A percentile compares a stretch with the other conserved stretches of the same genome.
These are phyloP conservation scores for Tardiomyces digboiensis DNA, from an alignment of 1,139 yeast genomes.

Conservation along the genomic window DNA sequence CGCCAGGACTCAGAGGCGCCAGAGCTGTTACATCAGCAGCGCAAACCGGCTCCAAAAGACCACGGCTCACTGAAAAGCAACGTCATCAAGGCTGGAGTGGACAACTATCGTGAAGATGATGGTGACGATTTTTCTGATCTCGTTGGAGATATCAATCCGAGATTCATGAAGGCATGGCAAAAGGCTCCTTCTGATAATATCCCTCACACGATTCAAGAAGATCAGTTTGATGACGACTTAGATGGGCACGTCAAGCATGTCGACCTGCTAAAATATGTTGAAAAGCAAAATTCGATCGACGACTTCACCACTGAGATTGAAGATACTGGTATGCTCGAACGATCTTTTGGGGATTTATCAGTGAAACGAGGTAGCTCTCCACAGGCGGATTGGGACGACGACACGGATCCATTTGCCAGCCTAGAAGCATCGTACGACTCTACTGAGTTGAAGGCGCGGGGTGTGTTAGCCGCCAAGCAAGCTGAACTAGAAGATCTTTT, in stretches of 20 bases:
- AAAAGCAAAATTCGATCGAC: neutral
- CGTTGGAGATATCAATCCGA: slow-evolving; percentile 16
- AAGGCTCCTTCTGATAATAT: neutral
- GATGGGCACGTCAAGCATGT: neutral
- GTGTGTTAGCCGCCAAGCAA: slow-evolving; percentile 11
- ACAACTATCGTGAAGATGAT: slow-evolving; percentile 9
- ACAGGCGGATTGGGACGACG: slow-evolving; percentile 2
- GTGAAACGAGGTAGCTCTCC: slow-evolving; percentile 1
- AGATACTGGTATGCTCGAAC: neutral
- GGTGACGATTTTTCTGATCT: slow-evolving; percentile 20
- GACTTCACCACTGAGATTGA: neutral
- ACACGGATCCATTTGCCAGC: slow-evolving; percentile 21
- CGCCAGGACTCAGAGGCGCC: too few relatives aligned
- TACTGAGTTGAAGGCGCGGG: slow-evolving; percentile 16
- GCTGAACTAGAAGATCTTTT: neutral
- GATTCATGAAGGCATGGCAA: neutral
- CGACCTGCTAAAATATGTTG: neutral
- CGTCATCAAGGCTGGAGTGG: neutral
- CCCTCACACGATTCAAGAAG: neutral
- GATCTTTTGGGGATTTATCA: slow-evolving; percentile 1
- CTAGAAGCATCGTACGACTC: slow-evolving; percentile 14
- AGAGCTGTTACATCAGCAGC: too few relatives aligned
- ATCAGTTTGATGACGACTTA: neutral
- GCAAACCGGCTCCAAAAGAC: too few relatives aligned
- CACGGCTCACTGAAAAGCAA: too few relatives aligned